A percentile compares a stretch with the other conserved stretches of the same genome.
Evolutionary conservation across 495 filamentous ascomycete species (phyloP).

Genomic region (Collariella sp.): DNA sequence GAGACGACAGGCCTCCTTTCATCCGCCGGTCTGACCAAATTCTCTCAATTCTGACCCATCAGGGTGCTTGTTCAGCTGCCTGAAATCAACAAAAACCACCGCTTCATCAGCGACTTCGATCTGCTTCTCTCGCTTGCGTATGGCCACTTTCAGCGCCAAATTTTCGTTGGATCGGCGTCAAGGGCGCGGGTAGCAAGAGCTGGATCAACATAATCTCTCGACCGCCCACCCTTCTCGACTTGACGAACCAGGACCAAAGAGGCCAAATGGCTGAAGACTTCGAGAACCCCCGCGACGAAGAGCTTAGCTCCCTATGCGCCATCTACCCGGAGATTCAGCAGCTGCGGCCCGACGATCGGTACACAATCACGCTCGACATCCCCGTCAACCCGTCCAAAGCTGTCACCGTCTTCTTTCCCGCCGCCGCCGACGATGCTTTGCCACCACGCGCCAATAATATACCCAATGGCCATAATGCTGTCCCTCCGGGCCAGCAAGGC

Average conservation of each 20-base stretch:
- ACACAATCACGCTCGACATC: slow-evolving; percentile 61
- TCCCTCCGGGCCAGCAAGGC: not conserved
- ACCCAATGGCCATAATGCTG: not conserved
- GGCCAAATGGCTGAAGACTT: slow-evolving; percentile 18
- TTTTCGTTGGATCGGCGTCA: not conserved
- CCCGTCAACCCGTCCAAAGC: slow-evolving; percentile 61
- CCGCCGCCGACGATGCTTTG: slow-evolving; percentile 36
- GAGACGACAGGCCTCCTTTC: not conserved
- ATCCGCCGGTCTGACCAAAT: not conserved
- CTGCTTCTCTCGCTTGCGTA: not conserved
- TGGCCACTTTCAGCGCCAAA: not conserved
- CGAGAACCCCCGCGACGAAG: slow-evolving; percentile 65
- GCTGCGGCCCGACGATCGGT: slow-evolving; percentile 49
- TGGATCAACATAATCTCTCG: not conserved
- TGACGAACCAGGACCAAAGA: not conserved
- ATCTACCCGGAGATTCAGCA: slow-evolving; percentile 78
- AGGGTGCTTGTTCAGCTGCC: not conserved
- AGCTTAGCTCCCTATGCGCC: slow-evolving; percentile 73
- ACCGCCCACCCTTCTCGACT: not conserved
- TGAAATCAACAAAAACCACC: not conserved
- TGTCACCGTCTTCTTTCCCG: slow-evolving; percentile 61
- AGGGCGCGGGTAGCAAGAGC: slow-evolving; percentile 1
- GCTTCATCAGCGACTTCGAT: not conserved
- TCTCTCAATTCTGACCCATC: not conserved
- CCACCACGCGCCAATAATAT: slow-evolving; percentile 17